Percentiles rank a stretch among this genome's conserved stretches.
Conservation (phyloP, 1,284 basidiomycete genomes). For the Flammula alnicola region DNA sequence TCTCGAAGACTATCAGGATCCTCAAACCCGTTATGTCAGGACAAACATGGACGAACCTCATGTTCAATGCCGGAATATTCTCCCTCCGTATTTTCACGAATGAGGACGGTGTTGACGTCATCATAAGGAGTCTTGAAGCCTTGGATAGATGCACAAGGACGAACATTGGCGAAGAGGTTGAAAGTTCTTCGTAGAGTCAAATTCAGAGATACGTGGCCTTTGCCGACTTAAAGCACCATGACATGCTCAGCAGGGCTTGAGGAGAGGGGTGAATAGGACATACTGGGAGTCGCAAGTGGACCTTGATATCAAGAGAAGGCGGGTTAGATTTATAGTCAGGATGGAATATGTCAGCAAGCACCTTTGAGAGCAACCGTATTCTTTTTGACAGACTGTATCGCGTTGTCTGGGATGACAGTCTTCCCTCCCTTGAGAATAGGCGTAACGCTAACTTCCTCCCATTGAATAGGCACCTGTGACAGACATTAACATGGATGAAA, state of each 20-base stretch:
- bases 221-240: conserved; percentile 74
- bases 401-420: conserved; percentile 93
- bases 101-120: conserved; percentile 97
- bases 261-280: conserved; percentile 22
- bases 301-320: conserved; percentile 40
- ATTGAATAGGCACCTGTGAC: conserved; percentile 88
- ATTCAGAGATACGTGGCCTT: conserved; percentile 98
- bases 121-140: conserved; percentile 99
- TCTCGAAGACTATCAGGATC: conserved; percentile 41
- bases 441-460: conserved; percentile 98
- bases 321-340: background rate
- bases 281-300: conserved; percentile 93
- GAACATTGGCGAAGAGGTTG: conserved; percentile 98
- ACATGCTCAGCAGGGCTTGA: conserved; percentile 6
- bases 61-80: conserved; percentile 99
- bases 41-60: conserved; percentile 59
- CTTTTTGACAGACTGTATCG: conserved; percentile 92
- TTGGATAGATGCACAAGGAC: conserved; percentile 94
- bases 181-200: conserved; percentile 96
- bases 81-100: conserved; percentile 99
- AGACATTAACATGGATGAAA: background rate
- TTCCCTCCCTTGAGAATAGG: conserved; percentile 95
- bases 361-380: conserved; percentile 99
- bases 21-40: conserved; percentile 15
- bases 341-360: conserved; percentile 34